Percentiles rank a stretch among this genome's conserved stretches.
Evolutionary conservation across 495 filamentous ascomycete species (phyloP).

Genomic region (Lineolata rhizophorae): DNA sequence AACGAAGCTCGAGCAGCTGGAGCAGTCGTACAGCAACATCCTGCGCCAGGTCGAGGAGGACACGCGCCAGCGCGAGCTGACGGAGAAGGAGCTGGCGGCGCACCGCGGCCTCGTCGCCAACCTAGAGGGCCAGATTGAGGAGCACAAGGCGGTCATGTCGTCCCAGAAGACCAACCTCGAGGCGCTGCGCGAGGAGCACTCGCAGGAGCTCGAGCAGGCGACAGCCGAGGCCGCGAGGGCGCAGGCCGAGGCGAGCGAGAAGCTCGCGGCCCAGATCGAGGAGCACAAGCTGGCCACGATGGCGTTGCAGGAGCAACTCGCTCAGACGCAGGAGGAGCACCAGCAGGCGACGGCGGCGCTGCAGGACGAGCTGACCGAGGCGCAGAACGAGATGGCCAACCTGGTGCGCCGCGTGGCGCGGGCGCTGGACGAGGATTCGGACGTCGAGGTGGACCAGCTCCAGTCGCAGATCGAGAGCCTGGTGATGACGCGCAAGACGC

Average conservation of each 20-base stretch:
- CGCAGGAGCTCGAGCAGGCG: slow-evolving; percentile 27
- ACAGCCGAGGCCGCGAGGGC: slow-evolving; percentile 20
- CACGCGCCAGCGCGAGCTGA: slow-evolving; percentile 19
- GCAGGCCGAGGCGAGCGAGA: slow-evolving; percentile 25
- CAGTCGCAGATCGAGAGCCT: slow-evolving; percentile 25
- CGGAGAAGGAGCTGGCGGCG: slow-evolving; percentile 19
- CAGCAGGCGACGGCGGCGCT: slow-evolving; percentile 35
- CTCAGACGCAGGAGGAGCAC: slow-evolving; percentile 19
- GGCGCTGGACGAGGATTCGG: slow-evolving; percentile 25
- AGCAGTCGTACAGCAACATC: slow-evolving; percentile 22
- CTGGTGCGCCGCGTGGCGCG: slow-evolving; percentile 28
- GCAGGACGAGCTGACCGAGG: slow-evolving; percentile 45
- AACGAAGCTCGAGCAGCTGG: slow-evolving; percentile 22
- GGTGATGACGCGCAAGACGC: slow-evolving; percentile 15
- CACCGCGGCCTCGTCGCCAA: slow-evolving; percentile 22
- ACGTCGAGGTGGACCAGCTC: slow-evolving; percentile 25
- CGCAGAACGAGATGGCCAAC: slow-evolving; percentile 44
- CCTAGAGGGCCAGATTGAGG: slow-evolving; percentile 23
- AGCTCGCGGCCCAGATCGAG: slow-evolving; percentile 20
- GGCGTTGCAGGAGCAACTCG: slow-evolving; percentile 17
- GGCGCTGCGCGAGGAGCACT: slow-evolving; percentile 30
- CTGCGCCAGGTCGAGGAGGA: slow-evolving; percentile 27
- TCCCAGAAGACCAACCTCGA: slow-evolving; percentile 31
- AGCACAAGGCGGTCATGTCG: slow-evolving; percentile 31
- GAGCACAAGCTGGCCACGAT: slow-evolving; percentile 3